Conservation (phyloP, 495 filamentous ascomycete species). For the Evansstolkia leycettana region DNA sequence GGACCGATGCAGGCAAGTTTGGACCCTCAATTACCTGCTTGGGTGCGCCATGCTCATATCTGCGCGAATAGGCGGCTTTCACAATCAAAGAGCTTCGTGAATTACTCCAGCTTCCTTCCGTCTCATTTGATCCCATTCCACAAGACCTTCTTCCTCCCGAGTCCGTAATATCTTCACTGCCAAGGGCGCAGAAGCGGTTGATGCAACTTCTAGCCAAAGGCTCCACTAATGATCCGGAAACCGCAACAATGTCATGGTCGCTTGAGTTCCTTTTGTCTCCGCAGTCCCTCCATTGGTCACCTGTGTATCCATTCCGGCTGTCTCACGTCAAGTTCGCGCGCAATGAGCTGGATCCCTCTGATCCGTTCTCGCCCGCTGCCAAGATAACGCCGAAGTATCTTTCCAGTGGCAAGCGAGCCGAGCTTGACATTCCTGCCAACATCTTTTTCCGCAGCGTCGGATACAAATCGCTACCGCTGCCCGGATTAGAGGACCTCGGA, state of each 20-base stretch:
- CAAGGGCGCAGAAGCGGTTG: slow-evolving; percentile 61
- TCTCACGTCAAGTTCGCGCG: slow-evolving; percentile 52
- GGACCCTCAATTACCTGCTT: slow-evolving; percentile 3
- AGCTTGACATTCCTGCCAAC: slow-evolving; percentile 41
- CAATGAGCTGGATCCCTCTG: slow-evolving; percentile 38
- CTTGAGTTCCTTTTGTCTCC: slow-evolving; percentile 75
- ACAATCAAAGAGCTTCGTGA: slow-evolving; percentile 91
- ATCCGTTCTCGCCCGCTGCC: slow-evolving; percentile 32
- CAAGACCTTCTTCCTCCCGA: slow-evolving; percentile 47
- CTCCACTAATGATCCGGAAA: slow-evolving; percentile 34
- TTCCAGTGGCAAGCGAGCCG: slow-evolving; percentile 29
- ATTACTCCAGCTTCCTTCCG: slow-evolving; percentile 61
- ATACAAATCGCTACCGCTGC: slow-evolving; percentile 69
- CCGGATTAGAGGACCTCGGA: slow-evolving; percentile 61
- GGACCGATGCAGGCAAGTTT: slow-evolving; percentile 67
- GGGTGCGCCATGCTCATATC: slow-evolving; percentile 2
- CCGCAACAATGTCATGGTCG: slow-evolving; percentile 59
- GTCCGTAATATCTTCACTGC: slow-evolving; percentile 45
- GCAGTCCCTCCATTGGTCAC: slow-evolving; percentile 45
- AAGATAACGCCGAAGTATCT: slow-evolving; percentile 27
- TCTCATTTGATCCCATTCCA: slow-evolving; percentile 61
- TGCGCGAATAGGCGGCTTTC: slow-evolving; percentile 72
- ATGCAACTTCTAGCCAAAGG: slow-evolving; percentile 71
- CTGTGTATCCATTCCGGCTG: slow-evolving; percentile 32
- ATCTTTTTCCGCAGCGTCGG: slow-evolving; percentile 85